Evolutionary conservation across 345 rosid genomes (phyloP).

Genomic region (Ceriops decandra): DNA sequence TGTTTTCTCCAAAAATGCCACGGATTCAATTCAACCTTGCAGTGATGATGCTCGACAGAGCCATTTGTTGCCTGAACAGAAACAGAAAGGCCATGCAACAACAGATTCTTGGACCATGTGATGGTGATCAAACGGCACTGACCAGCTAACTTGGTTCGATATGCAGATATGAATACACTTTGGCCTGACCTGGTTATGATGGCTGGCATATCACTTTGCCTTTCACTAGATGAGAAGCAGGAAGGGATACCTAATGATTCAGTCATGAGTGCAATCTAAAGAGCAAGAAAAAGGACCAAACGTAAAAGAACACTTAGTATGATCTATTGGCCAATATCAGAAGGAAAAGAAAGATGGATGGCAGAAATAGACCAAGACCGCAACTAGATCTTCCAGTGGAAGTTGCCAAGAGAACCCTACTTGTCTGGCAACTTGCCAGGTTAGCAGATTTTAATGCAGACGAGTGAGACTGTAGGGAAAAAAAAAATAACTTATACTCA

Average conservation of each 20-base stretch:
- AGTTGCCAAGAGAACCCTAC: slow-evolving; percentile 10
- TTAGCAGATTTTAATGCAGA: slow-evolving; percentile 22
- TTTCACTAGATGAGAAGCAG: slow-evolving; percentile 39
- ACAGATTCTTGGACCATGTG: slow-evolving; percentile 51
- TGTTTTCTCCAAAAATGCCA: slow-evolving; percentile 64
- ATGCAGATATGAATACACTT: slow-evolving; percentile 42
- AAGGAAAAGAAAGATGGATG: neutral
- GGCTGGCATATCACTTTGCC: slow-evolving; percentile 29
- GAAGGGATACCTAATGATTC: slow-evolving; percentile 46
- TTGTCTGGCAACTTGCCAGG: neutral
- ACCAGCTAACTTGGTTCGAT: slow-evolving; percentile 41
- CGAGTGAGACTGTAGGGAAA: neutral
- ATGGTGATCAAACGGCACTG: slow-evolving; percentile 41
- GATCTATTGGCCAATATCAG: neutral
- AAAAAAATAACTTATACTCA: slow-evolving; percentile 18
- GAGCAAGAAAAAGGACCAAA: neutral
- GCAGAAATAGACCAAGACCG: too few species aligned
- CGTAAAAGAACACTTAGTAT: neutral
- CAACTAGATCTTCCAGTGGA: neutral
- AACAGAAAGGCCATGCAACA: slow-evolving; percentile 47
- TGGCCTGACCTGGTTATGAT: slow-evolving; percentile 41
- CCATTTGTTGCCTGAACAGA: slow-evolving; percentile 39
- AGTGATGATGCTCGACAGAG: slow-evolving; percentile 16
- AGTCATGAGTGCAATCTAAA: slow-evolving; percentile 26
- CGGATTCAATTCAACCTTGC: slow-evolving; percentile 52